Conservation (phyloP, 805 yeast genomes). For the Spathaspora gorwiae region DNA sequence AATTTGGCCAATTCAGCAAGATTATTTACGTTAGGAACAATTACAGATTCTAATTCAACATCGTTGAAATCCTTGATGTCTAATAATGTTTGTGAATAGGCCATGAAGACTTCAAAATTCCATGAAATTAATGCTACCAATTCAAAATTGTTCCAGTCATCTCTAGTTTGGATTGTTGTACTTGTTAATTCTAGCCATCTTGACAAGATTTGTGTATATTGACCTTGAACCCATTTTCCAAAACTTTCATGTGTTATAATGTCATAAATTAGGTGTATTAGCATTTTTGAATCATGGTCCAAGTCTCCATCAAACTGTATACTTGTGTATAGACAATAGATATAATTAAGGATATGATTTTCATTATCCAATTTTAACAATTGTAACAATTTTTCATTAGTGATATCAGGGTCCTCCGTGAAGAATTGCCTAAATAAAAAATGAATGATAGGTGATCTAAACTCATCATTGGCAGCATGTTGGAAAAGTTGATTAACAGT, state of each 20-base stretch:
- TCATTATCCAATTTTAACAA: constrained; percentile 6
- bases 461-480: background rate
- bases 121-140: constrained; percentile 38
- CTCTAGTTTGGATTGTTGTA: constrained; percentile 23
- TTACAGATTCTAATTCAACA: constrained; percentile 8
- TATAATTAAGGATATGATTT: constrained; percentile 3
- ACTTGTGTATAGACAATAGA: constrained; percentile 8
- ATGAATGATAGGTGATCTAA: constrained; percentile 7
- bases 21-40: constrained; percentile 17
- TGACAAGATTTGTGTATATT: background rate
- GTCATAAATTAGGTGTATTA: constrained; percentile 17
- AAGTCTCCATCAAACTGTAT: constrained; percentile 10
- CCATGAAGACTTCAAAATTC: constrained; percentile 28
- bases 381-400: constrained; percentile 4
- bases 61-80: constrained; percentile 8
- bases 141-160: constrained; percentile 38
- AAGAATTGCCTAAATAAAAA: constrained; percentile 8
- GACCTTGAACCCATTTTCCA: constrained; percentile 16
- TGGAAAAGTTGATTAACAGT: background rate
- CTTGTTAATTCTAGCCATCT: constrained; percentile 27
- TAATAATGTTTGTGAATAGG: constrained; percentile 12
- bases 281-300: constrained; percentile 11
- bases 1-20: constrained; percentile 39
- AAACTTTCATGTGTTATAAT: constrained; percentile 28
- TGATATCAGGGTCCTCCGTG: constrained; percentile 28